phyloP scores from a whole-genome alignment of 2,329 filamentous ascomycete genomes.

The Metarhizium anisopliae region DNA sequence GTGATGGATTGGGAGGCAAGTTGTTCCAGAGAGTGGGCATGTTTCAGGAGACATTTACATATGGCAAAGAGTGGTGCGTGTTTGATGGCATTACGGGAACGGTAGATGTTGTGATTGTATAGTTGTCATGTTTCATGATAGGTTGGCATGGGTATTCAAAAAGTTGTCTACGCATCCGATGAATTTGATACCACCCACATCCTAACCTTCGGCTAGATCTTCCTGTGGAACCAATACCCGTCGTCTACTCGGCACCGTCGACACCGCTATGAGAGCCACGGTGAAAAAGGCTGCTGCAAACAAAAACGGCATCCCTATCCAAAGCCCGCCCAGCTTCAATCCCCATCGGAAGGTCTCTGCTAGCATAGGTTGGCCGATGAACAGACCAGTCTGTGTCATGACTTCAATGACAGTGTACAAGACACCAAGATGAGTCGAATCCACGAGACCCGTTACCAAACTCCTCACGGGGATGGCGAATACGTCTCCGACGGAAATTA shows the following conservation, averaged over 20 bases:
- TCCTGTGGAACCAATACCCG: neutral
- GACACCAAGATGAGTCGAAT: conserved; percentile 5
- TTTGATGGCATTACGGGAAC: neutral
- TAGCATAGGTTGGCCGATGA: conserved; percentile 5
- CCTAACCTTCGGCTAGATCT: neutral
- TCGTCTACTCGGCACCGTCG: neutral
- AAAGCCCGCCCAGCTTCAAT: conserved; percentile 2
- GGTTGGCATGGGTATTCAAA: neutral
- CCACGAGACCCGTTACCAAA: conserved; percentile 9
- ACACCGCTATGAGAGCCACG: neutral
- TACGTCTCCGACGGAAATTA: conserved; percentile 6
- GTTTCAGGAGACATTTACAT: neutral
- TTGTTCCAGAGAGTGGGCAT: neutral
- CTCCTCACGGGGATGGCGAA: conserved; percentile 7
- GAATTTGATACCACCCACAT: neutral
- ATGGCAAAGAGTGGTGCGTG: neutral
- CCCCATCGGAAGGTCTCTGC: conserved; percentile 6
- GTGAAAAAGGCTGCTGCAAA: conserved; percentile 6
- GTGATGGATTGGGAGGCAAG: neutral
- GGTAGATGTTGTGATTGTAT: neutral
- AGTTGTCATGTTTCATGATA: neutral
- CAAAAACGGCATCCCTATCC: conserved; percentile 1
- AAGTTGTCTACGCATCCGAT: neutral
- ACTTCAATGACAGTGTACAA: conserved; percentile 10
- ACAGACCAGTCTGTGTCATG: conserved; percentile 3